A percentile compares a stretch with the other conserved stretches of the same genome.
Evolutionary conservation across 495 filamentous ascomycete species (phyloP).

Genomic region (Tuber microsphaerosporum): DNA sequence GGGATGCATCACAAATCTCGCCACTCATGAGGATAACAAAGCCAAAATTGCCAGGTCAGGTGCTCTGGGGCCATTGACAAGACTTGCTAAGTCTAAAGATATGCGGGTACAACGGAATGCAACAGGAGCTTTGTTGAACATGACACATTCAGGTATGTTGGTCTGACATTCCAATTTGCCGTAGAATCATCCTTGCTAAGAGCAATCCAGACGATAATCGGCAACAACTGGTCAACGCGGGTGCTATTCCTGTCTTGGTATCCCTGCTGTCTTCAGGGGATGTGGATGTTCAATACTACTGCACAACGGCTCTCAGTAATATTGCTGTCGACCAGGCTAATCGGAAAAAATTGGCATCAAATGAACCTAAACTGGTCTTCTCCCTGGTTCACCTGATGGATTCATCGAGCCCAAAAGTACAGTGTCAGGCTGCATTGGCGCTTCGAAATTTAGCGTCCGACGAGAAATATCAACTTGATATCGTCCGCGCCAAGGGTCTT

Average conservation of each 20-base stretch:
- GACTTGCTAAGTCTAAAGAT: slow-evolving; percentile 91
- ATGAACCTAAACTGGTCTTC: slow-evolving; percentile 80
- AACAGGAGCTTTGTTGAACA: slow-evolving; percentile 90
- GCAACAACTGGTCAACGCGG: slow-evolving; percentile 91
- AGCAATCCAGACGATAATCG: slow-evolving; percentile 75
- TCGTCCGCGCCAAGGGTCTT: slow-evolving; percentile 80
- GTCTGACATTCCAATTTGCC: slow-evolving; percentile 11
- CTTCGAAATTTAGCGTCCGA: slow-evolving; percentile 93
- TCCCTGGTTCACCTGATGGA: slow-evolving; percentile 94
- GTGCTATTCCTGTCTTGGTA: slow-evolving; percentile 92
- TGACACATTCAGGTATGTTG: slow-evolving; percentile 91
- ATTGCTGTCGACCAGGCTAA: slow-evolving; percentile 92
- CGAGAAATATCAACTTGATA: slow-evolving; percentile 97
- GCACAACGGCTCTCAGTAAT: slow-evolving; percentile 95
- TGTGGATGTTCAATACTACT: slow-evolving; percentile 98
- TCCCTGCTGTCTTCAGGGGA: slow-evolving; percentile 84
- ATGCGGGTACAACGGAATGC: slow-evolving; percentile 98
- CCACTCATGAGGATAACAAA: slow-evolving; percentile 98
- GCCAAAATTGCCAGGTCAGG: slow-evolving; percentile 95
- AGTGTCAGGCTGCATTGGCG: slow-evolving; percentile 92
- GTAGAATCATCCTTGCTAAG: slow-evolving; percentile 24
- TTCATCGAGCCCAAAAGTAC: slow-evolving; percentile 91
- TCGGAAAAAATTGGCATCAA: slow-evolving; percentile 79
- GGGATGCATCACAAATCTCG: slow-evolving; percentile 95
- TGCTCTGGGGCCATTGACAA: slow-evolving; percentile 79